Evolutionary conservation across 2,329 filamentous ascomycete genomes (phyloP).

Genomic region (Nothophaeocryptopus gaeumannii): DNA sequence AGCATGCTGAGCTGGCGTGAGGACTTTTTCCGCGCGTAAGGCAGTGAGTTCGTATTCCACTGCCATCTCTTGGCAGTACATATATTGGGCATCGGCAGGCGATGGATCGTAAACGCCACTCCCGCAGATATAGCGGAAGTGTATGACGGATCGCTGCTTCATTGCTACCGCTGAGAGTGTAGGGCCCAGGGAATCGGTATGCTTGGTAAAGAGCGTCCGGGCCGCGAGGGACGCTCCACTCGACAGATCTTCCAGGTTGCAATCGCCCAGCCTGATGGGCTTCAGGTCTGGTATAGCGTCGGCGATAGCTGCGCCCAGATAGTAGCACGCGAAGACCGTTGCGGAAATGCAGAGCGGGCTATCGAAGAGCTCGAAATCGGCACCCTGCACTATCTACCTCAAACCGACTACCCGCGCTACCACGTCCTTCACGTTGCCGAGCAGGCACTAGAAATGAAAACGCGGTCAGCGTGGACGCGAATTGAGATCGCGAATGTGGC

Average conservation of each 20-base stretch:
- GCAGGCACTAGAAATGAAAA: background rate
- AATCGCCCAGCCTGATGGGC: background rate
- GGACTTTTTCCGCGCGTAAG: background rate
- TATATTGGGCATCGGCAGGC: background rate
- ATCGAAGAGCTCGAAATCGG: background rate
- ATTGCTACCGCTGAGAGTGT: background rate
- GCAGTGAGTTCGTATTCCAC: background rate
- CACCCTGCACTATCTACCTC: background rate
- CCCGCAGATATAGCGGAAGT: background rate
- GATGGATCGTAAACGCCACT: background rate
- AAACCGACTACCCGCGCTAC: background rate
- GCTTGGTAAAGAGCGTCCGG: background rate
- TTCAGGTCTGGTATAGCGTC: background rate
- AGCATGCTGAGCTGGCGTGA: slow-evolving; percentile 1
- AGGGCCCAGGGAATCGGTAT: background rate
- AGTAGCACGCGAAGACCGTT: slow-evolving; percentile 3
- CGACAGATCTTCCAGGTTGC: background rate
- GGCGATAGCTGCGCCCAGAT: background rate
- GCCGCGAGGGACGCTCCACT: background rate
- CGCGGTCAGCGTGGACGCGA: too few relatives aligned
- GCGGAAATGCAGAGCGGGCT: background rate
- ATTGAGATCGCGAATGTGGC: too few relatives aligned
- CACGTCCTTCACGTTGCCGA: background rate
- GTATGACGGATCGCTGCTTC: background rate
- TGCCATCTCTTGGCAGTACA: background rate